These are phyloP conservation scores for Cerrena zonata DNA, from an alignment of 1,284 basidiomycete species.

Conservation along the genomic window DNA sequence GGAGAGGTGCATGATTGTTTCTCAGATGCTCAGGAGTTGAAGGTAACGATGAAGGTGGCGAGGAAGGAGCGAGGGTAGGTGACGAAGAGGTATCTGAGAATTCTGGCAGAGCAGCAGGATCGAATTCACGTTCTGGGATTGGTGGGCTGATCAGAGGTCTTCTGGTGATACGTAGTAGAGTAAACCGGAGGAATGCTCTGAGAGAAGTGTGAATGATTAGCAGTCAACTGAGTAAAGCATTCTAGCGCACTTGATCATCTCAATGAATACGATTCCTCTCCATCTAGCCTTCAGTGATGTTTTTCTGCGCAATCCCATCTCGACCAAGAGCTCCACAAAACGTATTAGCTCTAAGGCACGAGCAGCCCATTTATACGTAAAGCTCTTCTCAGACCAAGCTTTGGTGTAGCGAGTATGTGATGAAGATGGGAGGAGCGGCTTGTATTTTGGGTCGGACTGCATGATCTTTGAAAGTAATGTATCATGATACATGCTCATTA, in stretches of 20 bases:
- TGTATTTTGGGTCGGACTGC: constrained; percentile 58
- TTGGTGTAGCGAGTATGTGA: constrained; percentile 76
- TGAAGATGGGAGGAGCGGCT: constrained; percentile 61
- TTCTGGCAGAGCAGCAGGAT: constrained; percentile 61
- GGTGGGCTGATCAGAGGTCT: constrained; percentile 71
- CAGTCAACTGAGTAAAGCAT: constrained; percentile 10
- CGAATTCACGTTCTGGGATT: constrained; percentile 81
- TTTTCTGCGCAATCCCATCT: constrained; percentile 78
- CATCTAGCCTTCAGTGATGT: constrained; percentile 57
- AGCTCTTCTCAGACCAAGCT: constrained; percentile 69
- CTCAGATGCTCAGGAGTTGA: constrained; percentile 68
- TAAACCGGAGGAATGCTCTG: constrained; percentile 69
- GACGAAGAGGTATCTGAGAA: constrained; percentile 45
- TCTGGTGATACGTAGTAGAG: constrained; percentile 65
- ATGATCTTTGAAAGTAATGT: constrained; percentile 68
- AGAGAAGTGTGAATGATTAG: background rate
- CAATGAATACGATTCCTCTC: constrained; percentile 69
- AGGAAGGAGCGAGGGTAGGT: constrained; percentile 54
- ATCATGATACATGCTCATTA: constrained; percentile 83
- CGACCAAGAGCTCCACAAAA: constrained; percentile 76
- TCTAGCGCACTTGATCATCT: constrained; percentile 69
- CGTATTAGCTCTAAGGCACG: constrained; percentile 68
- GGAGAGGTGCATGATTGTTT: constrained; percentile 69
- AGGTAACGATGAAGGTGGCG: constrained; percentile 42
- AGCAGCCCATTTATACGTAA: constrained; percentile 70